Evolutionary conservation across 768 basidiomycete genomes (phyloP).

Genomic region (Holtermannia corniformis): DNA sequence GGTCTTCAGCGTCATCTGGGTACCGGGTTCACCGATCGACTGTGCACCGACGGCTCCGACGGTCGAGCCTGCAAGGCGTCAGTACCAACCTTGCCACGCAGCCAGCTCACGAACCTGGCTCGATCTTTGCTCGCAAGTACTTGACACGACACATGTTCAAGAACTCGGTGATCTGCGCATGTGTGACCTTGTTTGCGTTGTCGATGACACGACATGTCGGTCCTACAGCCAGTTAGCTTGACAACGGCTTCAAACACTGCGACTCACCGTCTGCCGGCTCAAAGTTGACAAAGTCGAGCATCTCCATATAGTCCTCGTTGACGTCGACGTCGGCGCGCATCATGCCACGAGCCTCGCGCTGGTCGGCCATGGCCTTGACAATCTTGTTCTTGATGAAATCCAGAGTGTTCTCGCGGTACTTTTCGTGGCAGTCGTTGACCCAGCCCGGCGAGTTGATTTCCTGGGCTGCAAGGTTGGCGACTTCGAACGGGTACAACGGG

Average conservation of each 20-base stretch:
- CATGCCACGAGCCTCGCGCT: slow-evolving; percentile 67
- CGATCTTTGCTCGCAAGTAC: slow-evolving; percentile 91
- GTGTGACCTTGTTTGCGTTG: slow-evolving; percentile 82
- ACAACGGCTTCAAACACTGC: not conserved
- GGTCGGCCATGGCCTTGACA: slow-evolving; percentile 55
- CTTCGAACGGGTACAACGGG: slow-evolving; percentile 75
- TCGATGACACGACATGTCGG: slow-evolving; percentile 60
- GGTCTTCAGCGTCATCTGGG: slow-evolving; percentile 98
- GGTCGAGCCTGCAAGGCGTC: slow-evolving; percentile 60
- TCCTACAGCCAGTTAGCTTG: slow-evolving; percentile 14
- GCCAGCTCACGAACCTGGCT: slow-evolving; percentile 56
- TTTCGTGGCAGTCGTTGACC: slow-evolving; percentile 30
- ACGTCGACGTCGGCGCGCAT: slow-evolving; percentile 63
- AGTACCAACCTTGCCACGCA: not conserved
- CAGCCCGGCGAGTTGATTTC: slow-evolving; percentile 46
- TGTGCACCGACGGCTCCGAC: slow-evolving; percentile 98
- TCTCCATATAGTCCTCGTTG: slow-evolving; percentile 61
- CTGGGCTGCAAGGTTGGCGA: slow-evolving; percentile 59
- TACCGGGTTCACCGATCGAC: slow-evolving; percentile 97
- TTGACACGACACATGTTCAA: slow-evolving; percentile 79
- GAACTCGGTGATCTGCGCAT: slow-evolving; percentile 66
- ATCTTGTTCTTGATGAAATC: slow-evolving; percentile 62
- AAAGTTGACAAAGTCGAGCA: slow-evolving; percentile 45
- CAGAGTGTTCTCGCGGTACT: slow-evolving; percentile 41
- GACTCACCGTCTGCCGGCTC: slow-evolving; percentile 1